phyloP scores from a whole-genome alignment of 2,329 filamentous ascomycete genomes.

The Colletotrichum somersetense region DNA sequence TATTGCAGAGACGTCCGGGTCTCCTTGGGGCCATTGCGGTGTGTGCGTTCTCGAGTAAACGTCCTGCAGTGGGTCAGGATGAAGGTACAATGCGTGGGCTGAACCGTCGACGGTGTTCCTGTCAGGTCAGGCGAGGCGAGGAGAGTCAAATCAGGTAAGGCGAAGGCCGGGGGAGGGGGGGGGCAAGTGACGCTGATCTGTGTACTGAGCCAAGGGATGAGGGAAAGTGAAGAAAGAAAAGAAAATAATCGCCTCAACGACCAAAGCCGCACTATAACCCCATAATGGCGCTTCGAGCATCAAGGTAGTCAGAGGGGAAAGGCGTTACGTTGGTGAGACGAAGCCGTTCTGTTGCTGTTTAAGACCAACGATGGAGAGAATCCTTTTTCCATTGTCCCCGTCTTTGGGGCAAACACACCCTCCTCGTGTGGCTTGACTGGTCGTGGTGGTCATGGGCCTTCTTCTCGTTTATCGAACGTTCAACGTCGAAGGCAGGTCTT shows the following conservation, averaged over 20 bases:
- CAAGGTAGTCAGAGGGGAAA: neutral
- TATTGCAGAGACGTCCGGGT: neutral
- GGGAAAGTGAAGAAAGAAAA: neutral
- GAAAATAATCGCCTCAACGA: neutral
- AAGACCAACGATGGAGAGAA: neutral
- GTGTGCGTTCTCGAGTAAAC: neutral
- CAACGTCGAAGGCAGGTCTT: constrained; percentile 8
- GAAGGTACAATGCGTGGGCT: neutral
- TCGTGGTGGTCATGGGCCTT: constrained; percentile 9
- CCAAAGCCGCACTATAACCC: constrained; percentile 13
- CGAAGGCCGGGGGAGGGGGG: neutral
- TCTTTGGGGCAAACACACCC: constrained; percentile 2
- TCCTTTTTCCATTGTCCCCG: constrained; percentile 14
- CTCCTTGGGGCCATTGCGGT: neutral
- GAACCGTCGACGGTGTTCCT: neutral
- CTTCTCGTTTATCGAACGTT: neutral
- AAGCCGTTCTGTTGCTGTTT: neutral
- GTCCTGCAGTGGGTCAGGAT: neutral
- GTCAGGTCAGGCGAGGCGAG: neutral
- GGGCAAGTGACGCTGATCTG: neutral
- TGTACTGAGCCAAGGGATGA: neutral
- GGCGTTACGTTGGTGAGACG: neutral
- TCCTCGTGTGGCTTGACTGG: neutral
- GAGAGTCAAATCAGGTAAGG: neutral
- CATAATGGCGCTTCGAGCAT: neutral